Evolutionary conservation across 2,329 filamentous ascomycete species (phyloP).

Genomic region (Podosphaera xanthii): DNA sequence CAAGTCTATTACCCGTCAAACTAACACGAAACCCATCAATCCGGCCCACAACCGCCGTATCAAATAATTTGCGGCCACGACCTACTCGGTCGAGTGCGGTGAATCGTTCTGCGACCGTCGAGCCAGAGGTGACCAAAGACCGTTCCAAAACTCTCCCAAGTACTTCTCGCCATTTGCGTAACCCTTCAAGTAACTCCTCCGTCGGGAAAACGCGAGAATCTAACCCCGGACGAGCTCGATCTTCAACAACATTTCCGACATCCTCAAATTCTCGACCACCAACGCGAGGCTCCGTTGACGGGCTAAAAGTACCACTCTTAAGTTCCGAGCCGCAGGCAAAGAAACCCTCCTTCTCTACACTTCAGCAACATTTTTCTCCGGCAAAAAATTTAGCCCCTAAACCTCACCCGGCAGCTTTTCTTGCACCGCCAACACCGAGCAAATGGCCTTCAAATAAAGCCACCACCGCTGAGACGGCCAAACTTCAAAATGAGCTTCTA

Average conservation of each 20-base stretch:
- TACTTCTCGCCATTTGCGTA: constrained; percentile 12
- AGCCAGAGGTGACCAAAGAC: constrained; percentile 10
- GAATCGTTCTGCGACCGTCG: constrained; percentile 4
- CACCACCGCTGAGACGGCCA: constrained; percentile 31
- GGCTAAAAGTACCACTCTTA: neutral
- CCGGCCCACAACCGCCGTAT: constrained; percentile 9
- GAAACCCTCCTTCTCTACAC: constrained; percentile 27
- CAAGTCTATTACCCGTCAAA: constrained; percentile 15
- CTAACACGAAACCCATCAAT: constrained; percentile 9
- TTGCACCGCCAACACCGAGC: constrained; percentile 36
- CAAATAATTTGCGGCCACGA: constrained; percentile 9
- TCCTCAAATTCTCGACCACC: constrained; percentile 6
- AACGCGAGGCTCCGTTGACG: constrained; percentile 1
- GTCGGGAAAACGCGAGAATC: constrained; percentile 4
- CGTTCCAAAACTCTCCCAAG: constrained; percentile 11
- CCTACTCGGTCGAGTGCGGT: constrained; percentile 7
- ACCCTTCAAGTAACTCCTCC: constrained; percentile 9
- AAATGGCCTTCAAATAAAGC: constrained; percentile 38
- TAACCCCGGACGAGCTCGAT: constrained; percentile 12
- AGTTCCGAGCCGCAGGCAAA: constrained; percentile 6
- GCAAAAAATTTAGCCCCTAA: constrained; percentile 37
- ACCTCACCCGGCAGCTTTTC: constrained; percentile 31
- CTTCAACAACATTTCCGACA: constrained; percentile 8
- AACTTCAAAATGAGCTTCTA: constrained; percentile 39
- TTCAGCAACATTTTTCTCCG: constrained; percentile 45